These are phyloP conservation scores for Myochromella boudieri DNA, from an alignment of 768 basidiomycete species.

Conservation along the genomic window DNA sequence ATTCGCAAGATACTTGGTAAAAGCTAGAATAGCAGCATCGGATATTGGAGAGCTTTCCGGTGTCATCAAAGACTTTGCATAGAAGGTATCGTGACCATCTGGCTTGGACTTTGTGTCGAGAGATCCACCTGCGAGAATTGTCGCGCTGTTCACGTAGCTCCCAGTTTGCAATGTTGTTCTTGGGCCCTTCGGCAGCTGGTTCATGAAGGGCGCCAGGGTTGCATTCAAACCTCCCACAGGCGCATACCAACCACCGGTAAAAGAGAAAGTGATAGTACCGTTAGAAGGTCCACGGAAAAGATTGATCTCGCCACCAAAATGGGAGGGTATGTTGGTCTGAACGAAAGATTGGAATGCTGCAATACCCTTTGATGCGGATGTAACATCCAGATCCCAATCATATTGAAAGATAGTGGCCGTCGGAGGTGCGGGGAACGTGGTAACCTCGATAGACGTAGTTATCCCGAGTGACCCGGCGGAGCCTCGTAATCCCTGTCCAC, in stretches of 20 bases:
- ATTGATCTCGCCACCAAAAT: conserved; percentile 34
- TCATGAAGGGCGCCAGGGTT: conserved; percentile 16
- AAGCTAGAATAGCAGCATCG: conserved; percentile 26
- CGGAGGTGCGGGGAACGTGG: conserved; percentile 19
- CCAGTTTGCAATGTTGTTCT: conserved; percentile 14
- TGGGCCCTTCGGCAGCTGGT: conserved; percentile 13
- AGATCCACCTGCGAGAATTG: conserved; percentile 12
- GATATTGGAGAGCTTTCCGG: conserved; percentile 30
- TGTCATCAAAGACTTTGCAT: conserved; percentile 34
- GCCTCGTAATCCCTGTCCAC: conserved; percentile 21
- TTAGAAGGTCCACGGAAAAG: conserved; percentile 25
- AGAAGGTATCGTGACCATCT: conserved; percentile 32
- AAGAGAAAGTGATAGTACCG: conserved; percentile 28
- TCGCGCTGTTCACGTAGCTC: conserved; percentile 17
- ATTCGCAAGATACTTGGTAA: conserved; percentile 33
- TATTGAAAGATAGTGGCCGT: conserved; percentile 26
- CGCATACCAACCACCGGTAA: conserved; percentile 29
- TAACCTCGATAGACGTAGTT: conserved; percentile 17
- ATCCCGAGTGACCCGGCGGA: conserved; percentile 23
- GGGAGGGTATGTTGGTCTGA: conserved; percentile 29
- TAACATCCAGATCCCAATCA: conserved; percentile 32
- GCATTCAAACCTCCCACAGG: conserved; percentile 6
- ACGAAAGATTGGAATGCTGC: conserved; percentile 35
- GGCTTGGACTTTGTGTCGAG: conserved; percentile 23
- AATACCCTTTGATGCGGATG: conserved; percentile 30